These are phyloP conservation scores for Beauveria australis DNA, from an alignment of 2,329 filamentous ascomycete species.

Conservation along the genomic window DNA sequence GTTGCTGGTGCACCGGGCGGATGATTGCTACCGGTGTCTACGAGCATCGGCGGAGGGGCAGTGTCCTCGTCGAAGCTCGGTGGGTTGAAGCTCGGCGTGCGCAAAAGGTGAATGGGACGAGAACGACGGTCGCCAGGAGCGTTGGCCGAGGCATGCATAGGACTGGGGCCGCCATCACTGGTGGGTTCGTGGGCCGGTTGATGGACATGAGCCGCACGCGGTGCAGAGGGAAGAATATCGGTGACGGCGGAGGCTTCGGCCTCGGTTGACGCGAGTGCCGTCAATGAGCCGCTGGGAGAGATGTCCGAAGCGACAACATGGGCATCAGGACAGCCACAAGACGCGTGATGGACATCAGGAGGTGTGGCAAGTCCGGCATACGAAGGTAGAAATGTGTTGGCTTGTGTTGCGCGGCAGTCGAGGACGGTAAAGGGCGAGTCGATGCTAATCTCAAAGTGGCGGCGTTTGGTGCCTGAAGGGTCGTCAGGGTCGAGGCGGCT, in stretches of 20 bases:
- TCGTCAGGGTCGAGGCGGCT: constrained; percentile 76
- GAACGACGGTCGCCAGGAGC: constrained; percentile 25
- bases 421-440: constrained; percentile 92
- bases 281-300: constrained; percentile 57
- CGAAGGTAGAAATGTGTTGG: constrained; percentile 76
- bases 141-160: constrained; percentile 8
- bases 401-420: constrained; percentile 85
- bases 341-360: constrained; percentile 35
- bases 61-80: constrained; percentile 75
- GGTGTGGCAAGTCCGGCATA: constrained; percentile 53
- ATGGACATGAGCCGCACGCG: constrained; percentile 49
- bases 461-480: constrained; percentile 60
- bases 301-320: constrained; percentile 47
- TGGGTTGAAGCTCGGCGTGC: constrained; percentile 79
- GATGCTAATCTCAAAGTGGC: constrained; percentile 93
- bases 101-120: constrained; percentile 76
- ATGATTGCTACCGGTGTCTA: constrained; percentile 16
- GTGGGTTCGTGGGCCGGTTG: constrained; percentile 24
- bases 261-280: constrained; percentile 36
- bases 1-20: constrained; percentile 33
- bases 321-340: constrained; percentile 48
- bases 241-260: constrained; percentile 13
- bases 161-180: constrained; percentile 15
- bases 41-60: constrained; percentile 26
- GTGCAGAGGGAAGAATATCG: constrained; percentile 35